Evolutionary conservation across 2,329 filamentous ascomycete species (phyloP).

Genomic region (Myotisia sp.): DNA sequence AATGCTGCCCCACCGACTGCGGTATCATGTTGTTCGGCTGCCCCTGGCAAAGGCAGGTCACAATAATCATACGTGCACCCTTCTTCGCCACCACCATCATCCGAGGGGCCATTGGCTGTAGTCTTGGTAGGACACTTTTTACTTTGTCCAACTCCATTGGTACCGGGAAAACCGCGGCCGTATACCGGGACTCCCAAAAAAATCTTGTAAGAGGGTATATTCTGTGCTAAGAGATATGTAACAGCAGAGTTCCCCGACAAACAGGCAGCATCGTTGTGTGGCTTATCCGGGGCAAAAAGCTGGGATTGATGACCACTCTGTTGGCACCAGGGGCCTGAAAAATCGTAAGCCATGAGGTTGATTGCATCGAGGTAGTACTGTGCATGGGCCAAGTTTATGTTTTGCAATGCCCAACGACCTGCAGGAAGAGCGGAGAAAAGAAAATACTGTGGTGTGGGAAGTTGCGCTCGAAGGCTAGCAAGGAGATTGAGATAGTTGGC

Average conservation of each 20-base stretch:
- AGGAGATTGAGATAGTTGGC: conserved; percentile 57
- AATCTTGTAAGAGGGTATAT: conserved; percentile 57
- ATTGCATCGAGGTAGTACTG: conserved; percentile 56
- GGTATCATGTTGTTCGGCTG: conserved; percentile 55
- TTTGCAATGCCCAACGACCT: conserved; percentile 48
- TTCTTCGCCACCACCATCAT: conserved; percentile 34
- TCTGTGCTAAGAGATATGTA: conserved; percentile 48
- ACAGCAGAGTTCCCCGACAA: conserved; percentile 53
- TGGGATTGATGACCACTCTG: conserved; percentile 63
- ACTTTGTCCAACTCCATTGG: conserved; percentile 47
- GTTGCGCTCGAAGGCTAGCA: conserved; percentile 48
- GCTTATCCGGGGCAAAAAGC: conserved; percentile 45
- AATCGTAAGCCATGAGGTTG: conserved; percentile 72
- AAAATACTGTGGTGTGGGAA: conserved; percentile 55
- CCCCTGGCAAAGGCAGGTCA: conserved; percentile 47
- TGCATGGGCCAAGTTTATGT: conserved; percentile 52
- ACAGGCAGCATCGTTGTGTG: conserved; percentile 41
- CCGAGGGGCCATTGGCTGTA: background rate
- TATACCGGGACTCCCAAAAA: conserved; percentile 63
- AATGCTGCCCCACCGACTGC: conserved; percentile 50
- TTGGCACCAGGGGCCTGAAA: conserved; percentile 55
- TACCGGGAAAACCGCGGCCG: conserved; percentile 58
- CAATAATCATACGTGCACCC: conserved; percentile 62
- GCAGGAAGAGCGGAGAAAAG: conserved; percentile 61
- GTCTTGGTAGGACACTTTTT: conserved; percentile 1